Evolutionary conservation across 1,284 basidiomycete genomes (phyloP).

Genomic region (Schizophyllum commune): DNA sequence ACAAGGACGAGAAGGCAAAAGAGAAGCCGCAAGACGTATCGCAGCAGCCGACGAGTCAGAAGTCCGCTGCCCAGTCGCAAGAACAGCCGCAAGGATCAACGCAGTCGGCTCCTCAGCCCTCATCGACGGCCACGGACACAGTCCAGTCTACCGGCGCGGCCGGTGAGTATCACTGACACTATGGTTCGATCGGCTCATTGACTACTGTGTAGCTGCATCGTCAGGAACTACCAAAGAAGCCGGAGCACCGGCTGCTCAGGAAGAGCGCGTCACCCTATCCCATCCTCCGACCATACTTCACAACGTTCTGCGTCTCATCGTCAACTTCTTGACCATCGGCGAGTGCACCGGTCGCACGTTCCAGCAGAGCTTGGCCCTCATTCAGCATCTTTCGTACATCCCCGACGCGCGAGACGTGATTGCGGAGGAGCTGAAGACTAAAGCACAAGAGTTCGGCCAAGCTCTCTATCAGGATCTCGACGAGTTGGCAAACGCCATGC

Average conservation of each 20-base stretch:
- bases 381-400: conserved; percentile 84
- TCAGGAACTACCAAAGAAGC: conserved; percentile 29
- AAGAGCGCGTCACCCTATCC: conserved; percentile 59
- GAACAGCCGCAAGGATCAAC: conserved; percentile 9
- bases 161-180: background rate
- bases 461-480: conserved; percentile 69
- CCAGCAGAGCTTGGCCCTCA: conserved; percentile 82
- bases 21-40: conserved; percentile 21
- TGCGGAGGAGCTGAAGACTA: conserved; percentile 75
- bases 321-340: conserved; percentile 89
- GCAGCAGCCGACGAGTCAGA: conserved; percentile 7
- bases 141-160: background rate
- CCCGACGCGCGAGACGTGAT: conserved; percentile 84
- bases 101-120: background rate
- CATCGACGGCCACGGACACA: conserved; percentile 4
- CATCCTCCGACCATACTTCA: conserved; percentile 80
- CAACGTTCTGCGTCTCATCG: conserved; percentile 75
- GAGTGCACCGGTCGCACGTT: conserved; percentile 95
- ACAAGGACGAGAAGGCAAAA: conserved; percentile 24
- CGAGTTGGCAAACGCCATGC: conserved; percentile 43
- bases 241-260: conserved; percentile 17
- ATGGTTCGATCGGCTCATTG: background rate
- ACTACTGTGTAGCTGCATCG: conserved; percentile 19
- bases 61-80: conserved; percentile 1
- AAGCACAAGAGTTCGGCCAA: conserved; percentile 82